Conservation (phyloP, 2,329 filamentous ascomycete genomes). For the Helicocarpus griseus region DNA sequence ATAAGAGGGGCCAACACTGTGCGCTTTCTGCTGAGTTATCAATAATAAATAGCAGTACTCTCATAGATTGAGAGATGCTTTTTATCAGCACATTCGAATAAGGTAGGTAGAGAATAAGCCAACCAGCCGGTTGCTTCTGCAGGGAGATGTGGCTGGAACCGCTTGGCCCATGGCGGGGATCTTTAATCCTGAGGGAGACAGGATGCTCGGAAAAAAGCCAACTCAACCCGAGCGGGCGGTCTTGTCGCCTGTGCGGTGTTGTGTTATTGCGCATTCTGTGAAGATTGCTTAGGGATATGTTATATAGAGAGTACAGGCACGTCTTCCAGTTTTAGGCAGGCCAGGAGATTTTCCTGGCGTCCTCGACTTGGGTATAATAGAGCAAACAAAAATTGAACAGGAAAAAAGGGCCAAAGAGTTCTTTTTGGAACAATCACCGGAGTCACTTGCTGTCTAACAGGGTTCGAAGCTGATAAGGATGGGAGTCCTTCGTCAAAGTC, state of each 20-base stretch:
- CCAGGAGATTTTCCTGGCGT: neutral
- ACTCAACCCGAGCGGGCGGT: neutral
- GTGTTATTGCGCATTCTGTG: no score
- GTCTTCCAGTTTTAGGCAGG: neutral
- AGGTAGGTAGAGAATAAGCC: neutral
- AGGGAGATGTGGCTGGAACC: conserved; percentile 1
- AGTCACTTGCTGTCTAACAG: neutral
- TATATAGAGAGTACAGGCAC: neutral
- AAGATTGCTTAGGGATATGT: no score
- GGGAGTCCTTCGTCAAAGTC: neutral
- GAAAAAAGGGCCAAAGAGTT: no score
- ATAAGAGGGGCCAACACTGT: neutral
- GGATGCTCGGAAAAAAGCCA: neutral
- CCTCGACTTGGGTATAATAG: neutral
- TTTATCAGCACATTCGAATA: neutral
- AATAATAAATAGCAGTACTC: no score
- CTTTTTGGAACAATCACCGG: neutral
- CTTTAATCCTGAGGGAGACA: neutral
- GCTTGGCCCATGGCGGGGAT: conserved; percentile 2
- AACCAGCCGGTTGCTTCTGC: neutral
- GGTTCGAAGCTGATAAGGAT: neutral
- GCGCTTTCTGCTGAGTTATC: no score
- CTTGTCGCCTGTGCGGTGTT: no score
- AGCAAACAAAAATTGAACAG: neutral
- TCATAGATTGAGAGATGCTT: neutral